These are phyloP conservation scores for Calamus simplicifolius DNA, from an alignment of 176 grass and related monocot species.

Conservation along the genomic window DNA sequence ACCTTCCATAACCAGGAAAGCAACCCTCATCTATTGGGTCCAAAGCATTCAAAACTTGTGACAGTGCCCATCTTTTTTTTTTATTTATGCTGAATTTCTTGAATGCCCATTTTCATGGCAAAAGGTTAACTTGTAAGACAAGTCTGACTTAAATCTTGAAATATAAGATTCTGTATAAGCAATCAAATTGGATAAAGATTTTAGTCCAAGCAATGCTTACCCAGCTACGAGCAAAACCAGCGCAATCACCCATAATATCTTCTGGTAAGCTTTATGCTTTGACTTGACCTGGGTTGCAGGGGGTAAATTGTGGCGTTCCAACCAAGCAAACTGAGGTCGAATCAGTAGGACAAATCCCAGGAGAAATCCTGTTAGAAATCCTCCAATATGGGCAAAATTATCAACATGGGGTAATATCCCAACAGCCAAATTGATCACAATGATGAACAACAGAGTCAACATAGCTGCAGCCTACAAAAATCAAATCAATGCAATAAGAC, in stretches of 20 bases:
- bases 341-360: conserved; percentile 75
- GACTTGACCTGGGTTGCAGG: conserved; percentile 37
- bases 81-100: too few species aligned
- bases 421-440: conserved; percentile 66
- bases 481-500: too few species aligned
- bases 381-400: conserved; percentile 91
- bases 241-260: conserved; percentile 36
- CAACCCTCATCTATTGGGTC: too few species aligned
- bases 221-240: conserved; percentile 38
- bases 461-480: conserved; percentile 53
- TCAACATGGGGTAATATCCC: conserved; percentile 86
- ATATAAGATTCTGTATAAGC: too few species aligned
- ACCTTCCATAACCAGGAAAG: too few species aligned
- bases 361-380: conserved; percentile 76
- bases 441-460: conserved; percentile 60
- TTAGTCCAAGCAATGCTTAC: conserved; percentile 32
- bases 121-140: too few species aligned
- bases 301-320: conserved; percentile 49
- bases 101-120: too few species aligned
- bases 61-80: too few species aligned
- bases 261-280: conserved; percentile 64
- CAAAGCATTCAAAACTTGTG: too few species aligned
- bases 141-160: too few species aligned
- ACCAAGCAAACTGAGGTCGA: conserved; percentile 67
- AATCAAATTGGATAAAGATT: neutral